These are phyloP conservation scores for Didymella pomorum DNA, from an alignment of 2,329 filamentous ascomycete species.

Conservation along the genomic window DNA sequence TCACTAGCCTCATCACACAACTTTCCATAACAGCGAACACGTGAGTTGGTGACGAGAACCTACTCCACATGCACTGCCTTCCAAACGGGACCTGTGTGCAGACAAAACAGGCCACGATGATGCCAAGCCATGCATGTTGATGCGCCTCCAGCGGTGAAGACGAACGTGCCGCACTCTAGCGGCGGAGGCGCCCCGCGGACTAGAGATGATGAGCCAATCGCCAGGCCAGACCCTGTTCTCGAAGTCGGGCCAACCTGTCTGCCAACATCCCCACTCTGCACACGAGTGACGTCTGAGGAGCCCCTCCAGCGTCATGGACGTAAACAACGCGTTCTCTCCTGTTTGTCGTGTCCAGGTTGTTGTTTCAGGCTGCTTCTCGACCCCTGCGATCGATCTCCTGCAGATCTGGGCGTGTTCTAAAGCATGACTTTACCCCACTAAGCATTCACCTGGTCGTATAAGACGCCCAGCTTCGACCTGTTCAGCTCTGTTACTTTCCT, in stretches of 20 bases:
- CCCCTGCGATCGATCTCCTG: slow-evolving; percentile 15
- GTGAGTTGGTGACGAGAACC: background rate
- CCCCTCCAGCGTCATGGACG: slow-evolving; percentile 18
- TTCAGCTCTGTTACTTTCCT: background rate
- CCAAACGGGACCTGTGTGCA: background rate
- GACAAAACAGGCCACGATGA: slow-evolving; percentile 10
- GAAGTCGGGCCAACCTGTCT: slow-evolving; percentile 11
- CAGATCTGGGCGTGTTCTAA: slow-evolving; percentile 5
- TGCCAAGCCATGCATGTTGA: slow-evolving; percentile 17
- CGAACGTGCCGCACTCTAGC: slow-evolving; percentile 14
- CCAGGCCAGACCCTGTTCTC: slow-evolving; percentile 8
- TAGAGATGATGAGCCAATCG: slow-evolving; percentile 9
- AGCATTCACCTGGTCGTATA: slow-evolving; percentile 16
- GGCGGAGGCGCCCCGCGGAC: slow-evolving; percentile 17
- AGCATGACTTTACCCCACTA: slow-evolving; percentile 16
- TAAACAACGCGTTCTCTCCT: slow-evolving; percentile 20
- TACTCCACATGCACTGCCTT: slow-evolving; percentile 1
- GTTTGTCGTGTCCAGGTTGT: slow-evolving; percentile 12
- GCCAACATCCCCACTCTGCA: slow-evolving; percentile 18
- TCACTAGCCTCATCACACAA: too few relatives aligned
- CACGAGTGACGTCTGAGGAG: slow-evolving; percentile 21
- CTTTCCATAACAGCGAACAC: background rate
- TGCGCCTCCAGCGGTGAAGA: slow-evolving; percentile 20
- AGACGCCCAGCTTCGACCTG: slow-evolving; percentile 6
- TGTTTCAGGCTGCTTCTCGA: slow-evolving; percentile 11